Base-by-base conservation (phyloP, 2,329 filamentous ascomycete species). In the Colletotrichum liaoningense region DNA sequence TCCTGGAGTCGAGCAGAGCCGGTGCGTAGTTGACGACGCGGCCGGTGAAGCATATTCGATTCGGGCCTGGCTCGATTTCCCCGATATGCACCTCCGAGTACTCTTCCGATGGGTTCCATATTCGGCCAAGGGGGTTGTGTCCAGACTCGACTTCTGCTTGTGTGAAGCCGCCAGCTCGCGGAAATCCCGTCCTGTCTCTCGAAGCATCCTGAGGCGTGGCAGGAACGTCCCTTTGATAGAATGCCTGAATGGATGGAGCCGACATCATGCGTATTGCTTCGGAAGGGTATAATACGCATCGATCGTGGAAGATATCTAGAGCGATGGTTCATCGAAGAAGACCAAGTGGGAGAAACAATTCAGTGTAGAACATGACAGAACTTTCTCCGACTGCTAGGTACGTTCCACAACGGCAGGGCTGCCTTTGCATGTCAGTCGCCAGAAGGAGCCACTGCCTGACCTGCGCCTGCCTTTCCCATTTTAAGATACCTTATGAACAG, bases 11-110 rank as follows among this genome's bases (percentile, higher is more conserved):
- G 83, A 74, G 83, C 12, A 78, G 77, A 7, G 84, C 80, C 35
- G 88, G 82, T 60, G 81, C 86, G 74, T 90, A 85, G 77, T 91
- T 91, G 12, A 89, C 88, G 14, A 92, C 79, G 33, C 90, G 83
- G 1, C 90, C 90, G 46, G 83, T 84, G 70, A 92, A 87, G 3
- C 83, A 83, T 35, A 91, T 84, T 63, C 86, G 82, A 38, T 81
- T 81, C 0, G 87, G 87, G 0, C 90, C 90, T 2, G 86, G 81
- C 46, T 86, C 75, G 1, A 92, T 81, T 5, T 85, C 78, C 7
- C 80, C 82, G 38, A 91, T 88, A 4, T 82, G 78, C 1, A 83
- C 78, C 71, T 87, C 83, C 69, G 88, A 82, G 69, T 90, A 90
- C 8, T 83, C 79, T 16, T 84, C 80, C 3, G 80, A 77, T 0